Percentiles rank a stretch among this genome's conserved stretches.
These are phyloP conservation scores for Fusarium setosum DNA, from an alignment of 2,329 filamentous ascomycete species.

Conservation along the genomic window DNA sequence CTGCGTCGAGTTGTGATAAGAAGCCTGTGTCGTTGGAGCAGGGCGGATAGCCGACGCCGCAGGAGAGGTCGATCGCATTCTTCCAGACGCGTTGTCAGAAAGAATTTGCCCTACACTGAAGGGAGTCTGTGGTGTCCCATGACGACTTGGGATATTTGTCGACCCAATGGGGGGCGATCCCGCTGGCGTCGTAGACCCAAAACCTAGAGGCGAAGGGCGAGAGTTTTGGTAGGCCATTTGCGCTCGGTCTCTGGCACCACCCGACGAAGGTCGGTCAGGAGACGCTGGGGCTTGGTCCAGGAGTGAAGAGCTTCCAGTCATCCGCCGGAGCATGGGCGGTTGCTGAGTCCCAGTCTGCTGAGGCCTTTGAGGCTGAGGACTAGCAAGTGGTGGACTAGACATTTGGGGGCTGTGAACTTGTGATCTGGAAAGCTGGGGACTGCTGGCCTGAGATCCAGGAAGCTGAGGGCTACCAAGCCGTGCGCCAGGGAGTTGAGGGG, in stretches of 20 bases:
- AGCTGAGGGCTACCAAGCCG: slow-evolving; percentile 13
- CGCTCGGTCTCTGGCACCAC: slow-evolving; percentile 10
- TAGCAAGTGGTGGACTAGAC: slow-evolving; percentile 19
- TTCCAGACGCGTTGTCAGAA: slow-evolving; percentile 11
- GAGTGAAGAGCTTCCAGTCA: slow-evolving; percentile 22
- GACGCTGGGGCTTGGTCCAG: slow-evolving; percentile 31
- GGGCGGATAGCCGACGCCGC: slow-evolving; percentile 23
- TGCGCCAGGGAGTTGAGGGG: slow-evolving; percentile 17
- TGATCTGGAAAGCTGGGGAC: slow-evolving; percentile 8
- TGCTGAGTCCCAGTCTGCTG: slow-evolving; percentile 20
- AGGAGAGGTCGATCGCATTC: slow-evolving; percentile 31
- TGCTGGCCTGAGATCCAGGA: slow-evolving; percentile 12
- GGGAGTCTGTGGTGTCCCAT: slow-evolving; percentile 28
- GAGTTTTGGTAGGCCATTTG: slow-evolving; percentile 24
- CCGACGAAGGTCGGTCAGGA: slow-evolving; percentile 20
- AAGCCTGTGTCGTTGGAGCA: slow-evolving; percentile 25
- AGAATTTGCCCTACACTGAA: slow-evolving; percentile 16
- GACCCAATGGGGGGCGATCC: slow-evolving; percentile 25
- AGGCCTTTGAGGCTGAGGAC: slow-evolving; percentile 34
- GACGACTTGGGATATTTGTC: slow-evolving; percentile 8
- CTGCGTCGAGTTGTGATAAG: slow-evolving; percentile 31
- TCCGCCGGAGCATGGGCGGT: slow-evolving; percentile 27
- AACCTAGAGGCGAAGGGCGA: slow-evolving; percentile 27
- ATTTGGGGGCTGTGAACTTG: slow-evolving; percentile 1
- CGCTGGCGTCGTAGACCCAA: slow-evolving; percentile 31